Evolutionary conservation across 805 yeast species (phyloP).

Genomic region (Metschnikowia henanensis): DNA sequence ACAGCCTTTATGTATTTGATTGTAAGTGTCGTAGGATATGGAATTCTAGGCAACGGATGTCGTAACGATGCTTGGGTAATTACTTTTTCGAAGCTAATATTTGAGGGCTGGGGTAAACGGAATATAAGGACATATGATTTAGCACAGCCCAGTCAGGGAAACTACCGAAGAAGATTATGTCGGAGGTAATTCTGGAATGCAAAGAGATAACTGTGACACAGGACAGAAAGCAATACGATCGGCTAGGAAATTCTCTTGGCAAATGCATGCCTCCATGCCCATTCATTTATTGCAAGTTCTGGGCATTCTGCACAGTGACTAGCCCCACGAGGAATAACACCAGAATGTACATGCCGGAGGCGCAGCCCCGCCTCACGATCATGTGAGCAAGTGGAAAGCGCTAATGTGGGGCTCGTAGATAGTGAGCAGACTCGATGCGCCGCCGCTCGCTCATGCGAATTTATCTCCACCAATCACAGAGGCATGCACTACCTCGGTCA

Average conservation of each 20-base stretch:
- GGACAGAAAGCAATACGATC: background rate
- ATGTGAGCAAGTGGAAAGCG: background rate
- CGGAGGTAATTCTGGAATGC: no score
- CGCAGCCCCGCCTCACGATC: slow-evolving; percentile 10
- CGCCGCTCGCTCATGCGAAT: no score
- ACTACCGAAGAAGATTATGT: background rate
- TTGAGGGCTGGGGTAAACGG: background rate
- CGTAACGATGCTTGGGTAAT: background rate
- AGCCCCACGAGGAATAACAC: slow-evolving; percentile 9
- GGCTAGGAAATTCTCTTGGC: slow-evolving; percentile 3
- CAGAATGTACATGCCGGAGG: background rate
- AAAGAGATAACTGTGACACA: background rate
- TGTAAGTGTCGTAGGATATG: no score
- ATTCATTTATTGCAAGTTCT: slow-evolving; percentile 3
- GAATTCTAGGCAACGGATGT: no score
- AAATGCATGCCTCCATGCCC: background rate
- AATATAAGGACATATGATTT: background rate
- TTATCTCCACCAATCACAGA: no score
- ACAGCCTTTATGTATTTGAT: no score
- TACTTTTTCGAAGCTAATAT: background rate
- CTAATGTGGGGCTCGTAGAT: background rate
- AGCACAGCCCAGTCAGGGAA: background rate
- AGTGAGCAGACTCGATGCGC: no score
- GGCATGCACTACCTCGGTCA: no score
- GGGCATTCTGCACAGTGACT: slow-evolving; percentile 7